These are phyloP conservation scores for Peniophora sp. DNA, from an alignment of 1,284 basidiomycete species.

Conservation along the genomic window DNA sequence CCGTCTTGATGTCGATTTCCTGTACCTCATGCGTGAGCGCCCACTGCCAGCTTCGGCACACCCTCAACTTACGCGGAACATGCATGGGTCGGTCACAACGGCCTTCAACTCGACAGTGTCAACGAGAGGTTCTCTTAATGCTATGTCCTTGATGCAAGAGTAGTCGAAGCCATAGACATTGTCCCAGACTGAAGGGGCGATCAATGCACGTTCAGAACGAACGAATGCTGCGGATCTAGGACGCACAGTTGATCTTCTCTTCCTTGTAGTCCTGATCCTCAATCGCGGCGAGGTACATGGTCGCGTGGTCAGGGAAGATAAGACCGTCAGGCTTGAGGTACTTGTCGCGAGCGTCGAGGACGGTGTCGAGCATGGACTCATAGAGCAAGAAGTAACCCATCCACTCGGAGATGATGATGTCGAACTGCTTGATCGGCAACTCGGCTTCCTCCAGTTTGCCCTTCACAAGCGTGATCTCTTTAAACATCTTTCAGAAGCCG, in stretches of 20 bases:
- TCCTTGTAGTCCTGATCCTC: constrained; percentile 99
- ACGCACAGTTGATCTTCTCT: constrained; percentile 96
- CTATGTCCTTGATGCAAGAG: constrained; percentile 99
- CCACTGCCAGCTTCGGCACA: neutral
- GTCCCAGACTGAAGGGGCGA: constrained; percentile 83
- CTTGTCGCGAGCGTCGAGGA: constrained; percentile 93
- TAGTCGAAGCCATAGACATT: constrained; percentile 99
- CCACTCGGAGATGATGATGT: constrained; percentile 99
- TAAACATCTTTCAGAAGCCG: too few species aligned
- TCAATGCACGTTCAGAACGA: neutral
- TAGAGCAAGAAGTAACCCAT: constrained; percentile 96
- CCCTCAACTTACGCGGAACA: constrained; percentile 57
- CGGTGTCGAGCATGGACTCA: constrained; percentile 99
- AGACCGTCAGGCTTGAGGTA: constrained; percentile 88
- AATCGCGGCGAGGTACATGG: constrained; percentile 92
- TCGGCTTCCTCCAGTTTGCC: constrained; percentile 94
- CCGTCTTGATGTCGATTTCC: constrained; percentile 88
- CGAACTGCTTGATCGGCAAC: constrained; percentile 83
- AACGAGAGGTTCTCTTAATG: constrained; percentile 91
- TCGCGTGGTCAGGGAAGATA: constrained; percentile 96
- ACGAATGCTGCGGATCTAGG: neutral
- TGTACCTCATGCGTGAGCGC: constrained; percentile 19
- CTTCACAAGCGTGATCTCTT: constrained; percentile 89
- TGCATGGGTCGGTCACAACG: constrained; percentile 85
- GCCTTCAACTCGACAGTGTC: constrained; percentile 95